Evolutionary conservation across 2,329 filamentous ascomycete species (phyloP).

Genomic region (Ophiostoma sp.): DNA sequence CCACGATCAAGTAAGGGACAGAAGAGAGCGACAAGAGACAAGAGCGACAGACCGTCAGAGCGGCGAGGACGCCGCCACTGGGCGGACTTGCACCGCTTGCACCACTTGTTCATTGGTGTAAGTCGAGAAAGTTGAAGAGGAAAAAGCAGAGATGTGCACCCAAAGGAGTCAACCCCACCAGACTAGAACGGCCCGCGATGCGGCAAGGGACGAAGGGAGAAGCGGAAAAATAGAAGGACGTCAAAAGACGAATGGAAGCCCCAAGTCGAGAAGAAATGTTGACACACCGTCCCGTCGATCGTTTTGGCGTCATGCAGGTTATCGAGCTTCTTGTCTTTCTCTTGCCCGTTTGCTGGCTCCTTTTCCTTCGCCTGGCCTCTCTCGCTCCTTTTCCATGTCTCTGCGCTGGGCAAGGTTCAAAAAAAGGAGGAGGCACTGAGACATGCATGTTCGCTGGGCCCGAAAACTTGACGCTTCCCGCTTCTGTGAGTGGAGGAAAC

Average conservation of each 20-base stretch:
- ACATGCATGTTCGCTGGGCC: constrained; percentile 13
- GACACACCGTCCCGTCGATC: not conserved
- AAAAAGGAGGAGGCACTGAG: constrained; percentile 16
- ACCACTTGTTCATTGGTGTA: not conserved
- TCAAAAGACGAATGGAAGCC: not conserved
- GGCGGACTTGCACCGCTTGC: not conserved
- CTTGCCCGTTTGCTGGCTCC: not conserved
- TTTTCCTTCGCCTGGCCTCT: not conserved
- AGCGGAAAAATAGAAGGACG: not conserved
- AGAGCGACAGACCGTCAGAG: not conserved
- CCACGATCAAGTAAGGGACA: not conserved
- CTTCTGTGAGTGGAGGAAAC: not conserved
- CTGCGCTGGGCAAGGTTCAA: not conserved
- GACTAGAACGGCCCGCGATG: constrained; percentile 10
- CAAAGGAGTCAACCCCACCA: not conserved
- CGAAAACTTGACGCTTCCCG: not conserved
- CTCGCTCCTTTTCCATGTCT: not conserved
- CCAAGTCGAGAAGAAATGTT: not conserved
- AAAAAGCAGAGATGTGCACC: not conserved
- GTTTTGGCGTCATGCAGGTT: not conserved
- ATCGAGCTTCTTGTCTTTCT: not conserved
- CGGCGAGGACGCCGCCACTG: not conserved
- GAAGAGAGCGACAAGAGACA: not conserved
- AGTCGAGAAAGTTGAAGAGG: not conserved
- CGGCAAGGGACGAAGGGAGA: constrained; percentile 9